Evolutionary conservation across 2,329 filamentous ascomycete genomes (phyloP).

Genomic region (Aphanoascus verrucosus): DNA sequence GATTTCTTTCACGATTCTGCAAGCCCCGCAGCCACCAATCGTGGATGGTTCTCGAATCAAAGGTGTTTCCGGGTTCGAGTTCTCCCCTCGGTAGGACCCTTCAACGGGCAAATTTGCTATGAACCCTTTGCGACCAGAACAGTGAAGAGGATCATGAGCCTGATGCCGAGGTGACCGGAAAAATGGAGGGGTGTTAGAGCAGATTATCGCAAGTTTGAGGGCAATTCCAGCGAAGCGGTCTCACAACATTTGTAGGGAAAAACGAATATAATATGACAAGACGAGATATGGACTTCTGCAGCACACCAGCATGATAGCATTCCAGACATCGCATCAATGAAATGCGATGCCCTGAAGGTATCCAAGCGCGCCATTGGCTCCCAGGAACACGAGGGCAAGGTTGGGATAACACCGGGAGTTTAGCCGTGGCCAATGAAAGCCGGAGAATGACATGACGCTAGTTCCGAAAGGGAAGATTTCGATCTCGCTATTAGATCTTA

Average conservation of each 20-base stretch:
- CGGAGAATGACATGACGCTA: not conserved
- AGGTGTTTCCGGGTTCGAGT: no score
- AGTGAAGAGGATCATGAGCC: not conserved
- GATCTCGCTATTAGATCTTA: not conserved
- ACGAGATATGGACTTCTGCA: not conserved
- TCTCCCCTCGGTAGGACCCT: not conserved
- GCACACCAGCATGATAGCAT: not conserved
- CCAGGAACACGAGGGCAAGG: conserved; percentile 4
- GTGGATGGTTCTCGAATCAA: no score
- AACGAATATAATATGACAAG: not conserved
- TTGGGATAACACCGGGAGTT: not conserved
- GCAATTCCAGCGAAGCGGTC: not conserved
- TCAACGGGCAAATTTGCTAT: not conserved
- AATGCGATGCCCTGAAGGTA: not conserved
- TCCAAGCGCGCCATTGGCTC: conserved; percentile 4
- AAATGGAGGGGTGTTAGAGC: not conserved
- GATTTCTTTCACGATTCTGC: not conserved
- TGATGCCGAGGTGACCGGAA: not conserved
- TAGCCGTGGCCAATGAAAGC: not conserved
- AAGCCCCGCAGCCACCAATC: no score
- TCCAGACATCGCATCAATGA: not conserved
- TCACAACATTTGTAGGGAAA: not conserved
- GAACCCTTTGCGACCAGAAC: not conserved
- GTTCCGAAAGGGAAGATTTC: not conserved
- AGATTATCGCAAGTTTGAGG: not conserved